Conservation (phyloP, 2,329 filamentous ascomycete species). For the Paramyrothecium roridum region DNA sequence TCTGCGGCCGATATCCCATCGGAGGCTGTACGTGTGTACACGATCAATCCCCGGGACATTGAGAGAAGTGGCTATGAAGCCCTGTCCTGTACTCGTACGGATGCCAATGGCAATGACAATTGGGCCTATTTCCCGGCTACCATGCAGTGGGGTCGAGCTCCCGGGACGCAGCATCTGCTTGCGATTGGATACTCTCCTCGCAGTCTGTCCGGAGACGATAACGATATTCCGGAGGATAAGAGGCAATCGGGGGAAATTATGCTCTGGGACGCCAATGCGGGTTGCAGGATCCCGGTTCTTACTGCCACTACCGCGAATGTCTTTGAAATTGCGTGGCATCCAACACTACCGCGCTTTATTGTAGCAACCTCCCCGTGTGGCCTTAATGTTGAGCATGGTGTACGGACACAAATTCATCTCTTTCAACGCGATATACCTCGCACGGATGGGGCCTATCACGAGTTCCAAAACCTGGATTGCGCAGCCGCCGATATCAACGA, state of each 20-base stretch:
- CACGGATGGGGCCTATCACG: constrained; percentile 28
- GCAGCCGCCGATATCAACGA: constrained; percentile 60
- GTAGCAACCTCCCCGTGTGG: constrained; percentile 55
- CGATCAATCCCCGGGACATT: constrained; percentile 33
- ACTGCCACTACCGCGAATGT: constrained; percentile 56
- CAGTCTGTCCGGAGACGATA: constrained; percentile 47
- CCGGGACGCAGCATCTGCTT: constrained; percentile 45
- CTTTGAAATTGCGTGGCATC: constrained; percentile 65
- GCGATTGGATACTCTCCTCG: constrained; percentile 63
- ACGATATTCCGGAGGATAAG: constrained; percentile 57
- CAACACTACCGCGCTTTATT: constrained; percentile 48
- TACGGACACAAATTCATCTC: constrained; percentile 56
- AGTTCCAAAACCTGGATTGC: constrained; percentile 57
- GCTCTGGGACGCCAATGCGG: constrained; percentile 51
- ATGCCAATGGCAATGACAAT: constrained; percentile 34
- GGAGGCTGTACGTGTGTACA: constrained; percentile 56
- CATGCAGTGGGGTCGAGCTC: constrained; percentile 56
- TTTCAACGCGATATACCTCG: constrained; percentile 34
- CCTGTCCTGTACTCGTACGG: constrained; percentile 38
- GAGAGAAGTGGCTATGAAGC: constrained; percentile 30
- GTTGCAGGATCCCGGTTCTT: constrained; percentile 42
- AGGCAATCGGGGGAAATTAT: constrained; percentile 57
- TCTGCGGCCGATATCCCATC: constrained; percentile 55
- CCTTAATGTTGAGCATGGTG: constrained; percentile 37
- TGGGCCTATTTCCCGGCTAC: constrained; percentile 65